Percentiles rank a stretch among this genome's conserved stretches.
Evolutionary conservation across 129 eudicot species (phyloP).

Genomic region (Chrysanthemum makinoi): DNA sequence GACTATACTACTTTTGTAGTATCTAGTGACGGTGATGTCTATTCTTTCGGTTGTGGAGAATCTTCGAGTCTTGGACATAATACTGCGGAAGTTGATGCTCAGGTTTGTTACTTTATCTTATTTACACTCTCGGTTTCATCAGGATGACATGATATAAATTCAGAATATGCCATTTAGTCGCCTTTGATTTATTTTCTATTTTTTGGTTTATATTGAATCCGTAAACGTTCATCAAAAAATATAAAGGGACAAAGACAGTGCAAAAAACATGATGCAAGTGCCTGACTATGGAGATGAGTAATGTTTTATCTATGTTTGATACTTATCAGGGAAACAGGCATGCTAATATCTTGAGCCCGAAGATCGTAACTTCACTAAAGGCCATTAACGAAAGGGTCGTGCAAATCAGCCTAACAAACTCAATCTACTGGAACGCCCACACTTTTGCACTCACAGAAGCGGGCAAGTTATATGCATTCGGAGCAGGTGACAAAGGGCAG

Average conservation of each 20-base stretch:
- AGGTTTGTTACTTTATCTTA: constrained; percentile 39
- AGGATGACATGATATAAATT: too few relatives aligned
- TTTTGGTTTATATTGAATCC: too few relatives aligned
- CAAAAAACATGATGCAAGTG: too few relatives aligned
- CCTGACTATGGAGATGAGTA: too few relatives aligned
- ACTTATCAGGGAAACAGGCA: constrained; percentile 55
- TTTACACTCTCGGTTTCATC: not conserved
- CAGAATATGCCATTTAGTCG: too few relatives aligned
- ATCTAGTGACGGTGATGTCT: constrained; percentile 76
- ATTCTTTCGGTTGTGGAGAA: constrained; percentile 96
- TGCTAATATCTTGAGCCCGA: constrained; percentile 64
- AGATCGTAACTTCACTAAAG: constrained; percentile 60
- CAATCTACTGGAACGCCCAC: constrained; percentile 81
- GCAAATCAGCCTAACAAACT: constrained; percentile 85
- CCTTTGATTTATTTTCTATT: too few relatives aligned
- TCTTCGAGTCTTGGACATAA: constrained; percentile 93
- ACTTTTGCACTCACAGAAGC: constrained; percentile 85
- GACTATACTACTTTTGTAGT: constrained; percentile 94
- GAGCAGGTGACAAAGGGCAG: constrained; percentile 94
- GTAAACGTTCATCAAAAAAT: too few relatives aligned
- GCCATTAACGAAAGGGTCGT: constrained; percentile 73
- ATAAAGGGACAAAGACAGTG: too few relatives aligned
- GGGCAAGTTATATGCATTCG: constrained; percentile 74
- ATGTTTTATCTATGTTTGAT: not conserved
- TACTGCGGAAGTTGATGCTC: constrained; percentile 56